Percentiles rank a stretch among this genome's conserved stretches.
These are phyloP conservation scores for Penicillium odoratum DNA, from an alignment of 495 filamentous ascomycete species.

Conservation along the genomic window DNA sequence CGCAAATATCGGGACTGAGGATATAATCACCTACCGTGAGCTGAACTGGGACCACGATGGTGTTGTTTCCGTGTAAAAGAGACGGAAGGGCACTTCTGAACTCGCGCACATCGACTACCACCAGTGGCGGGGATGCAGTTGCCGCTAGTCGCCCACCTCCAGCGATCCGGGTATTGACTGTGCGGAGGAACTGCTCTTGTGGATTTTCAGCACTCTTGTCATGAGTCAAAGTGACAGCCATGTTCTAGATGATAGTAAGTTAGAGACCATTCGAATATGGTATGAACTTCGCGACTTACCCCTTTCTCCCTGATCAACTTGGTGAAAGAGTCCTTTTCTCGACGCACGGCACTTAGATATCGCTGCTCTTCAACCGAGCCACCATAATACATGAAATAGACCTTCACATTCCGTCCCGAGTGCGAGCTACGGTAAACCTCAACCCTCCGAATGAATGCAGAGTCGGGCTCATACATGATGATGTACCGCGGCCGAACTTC, in stretches of 20 bases:
- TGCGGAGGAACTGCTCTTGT: constrained; percentile 90
- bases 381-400: constrained; percentile 96
- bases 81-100: constrained; percentile 92
- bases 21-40: constrained; percentile 97
- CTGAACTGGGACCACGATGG: constrained; percentile 87
- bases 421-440: constrained; percentile 97
- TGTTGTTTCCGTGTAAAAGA: constrained; percentile 81
- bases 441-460: constrained; percentile 90
- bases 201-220: constrained; percentile 78
- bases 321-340: constrained; percentile 94
- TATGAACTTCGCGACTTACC: constrained; percentile 32
- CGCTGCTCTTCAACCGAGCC: constrained; percentile 95
- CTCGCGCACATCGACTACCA: constrained; percentile 94
- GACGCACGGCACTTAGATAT: constrained; percentile 81
- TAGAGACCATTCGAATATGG: neutral
- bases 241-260: constrained; percentile 48
- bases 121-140: constrained; percentile 85
- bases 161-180: constrained; percentile 94
- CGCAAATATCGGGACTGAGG: constrained; percentile 82
- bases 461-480: constrained; percentile 97
- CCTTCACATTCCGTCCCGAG: constrained; percentile 79
- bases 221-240: constrained; percentile 80
- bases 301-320: constrained; percentile 90
- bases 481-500: constrained; percentile 92
- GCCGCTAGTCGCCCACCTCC: constrained; percentile 87